These are phyloP conservation scores for Candida rishiriensis DNA, from an alignment of 805 yeast genomes.

Conservation along the genomic window DNA sequence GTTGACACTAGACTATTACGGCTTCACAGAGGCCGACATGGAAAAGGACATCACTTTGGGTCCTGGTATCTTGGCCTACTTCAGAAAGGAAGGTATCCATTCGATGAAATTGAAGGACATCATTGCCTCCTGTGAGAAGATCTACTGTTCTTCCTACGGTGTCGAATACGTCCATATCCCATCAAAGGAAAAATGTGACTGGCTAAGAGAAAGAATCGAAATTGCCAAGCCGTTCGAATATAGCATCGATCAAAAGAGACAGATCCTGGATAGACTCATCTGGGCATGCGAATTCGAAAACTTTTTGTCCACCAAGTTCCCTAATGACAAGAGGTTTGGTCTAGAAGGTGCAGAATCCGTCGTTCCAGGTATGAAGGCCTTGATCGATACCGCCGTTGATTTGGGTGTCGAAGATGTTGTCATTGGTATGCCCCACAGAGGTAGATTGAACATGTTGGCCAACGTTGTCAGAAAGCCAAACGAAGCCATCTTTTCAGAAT, in stretches of 20 bases:
- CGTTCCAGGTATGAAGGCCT: slow-evolving; percentile 94
- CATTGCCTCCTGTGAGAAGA: slow-evolving; percentile 69
- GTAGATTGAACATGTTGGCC: slow-evolving; percentile 95
- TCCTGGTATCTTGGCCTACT: slow-evolving; percentile 95
- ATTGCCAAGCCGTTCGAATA: slow-evolving; percentile 83
- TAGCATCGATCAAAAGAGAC: slow-evolving; percentile 86
- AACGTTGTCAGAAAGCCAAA: slow-evolving; percentile 98
- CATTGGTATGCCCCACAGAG: slow-evolving; percentile 99
- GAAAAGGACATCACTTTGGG: slow-evolving; percentile 84
- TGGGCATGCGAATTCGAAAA: slow-evolving; percentile 96
- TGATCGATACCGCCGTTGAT: slow-evolving; percentile 90
- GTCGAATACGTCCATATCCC: slow-evolving; percentile 96
- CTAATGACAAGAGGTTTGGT: slow-evolving; percentile 98
- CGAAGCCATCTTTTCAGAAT: slow-evolving; percentile 95
- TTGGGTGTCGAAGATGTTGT: slow-evolving; percentile 93
- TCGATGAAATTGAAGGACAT: slow-evolving; percentile 75
- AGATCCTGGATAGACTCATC: slow-evolving; percentile 90
- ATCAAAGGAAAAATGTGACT: slow-evolving; percentile 90
- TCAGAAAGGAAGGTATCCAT: slow-evolving; percentile 56
- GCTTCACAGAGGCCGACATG: slow-evolving; percentile 83
- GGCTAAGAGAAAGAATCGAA: slow-evolving; percentile 96
- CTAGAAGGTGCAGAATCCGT: slow-evolving; percentile 97
- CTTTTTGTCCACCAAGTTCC: slow-evolving; percentile 91
- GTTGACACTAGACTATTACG: slow-evolving; percentile 87
- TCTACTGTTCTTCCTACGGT: slow-evolving; percentile 88